A percentile compares a stretch with the other conserved stretches of the same genome.
phyloP scores from a whole-genome alignment of 2,329 filamentous ascomycete species.

The Cytospora piceae region DNA sequence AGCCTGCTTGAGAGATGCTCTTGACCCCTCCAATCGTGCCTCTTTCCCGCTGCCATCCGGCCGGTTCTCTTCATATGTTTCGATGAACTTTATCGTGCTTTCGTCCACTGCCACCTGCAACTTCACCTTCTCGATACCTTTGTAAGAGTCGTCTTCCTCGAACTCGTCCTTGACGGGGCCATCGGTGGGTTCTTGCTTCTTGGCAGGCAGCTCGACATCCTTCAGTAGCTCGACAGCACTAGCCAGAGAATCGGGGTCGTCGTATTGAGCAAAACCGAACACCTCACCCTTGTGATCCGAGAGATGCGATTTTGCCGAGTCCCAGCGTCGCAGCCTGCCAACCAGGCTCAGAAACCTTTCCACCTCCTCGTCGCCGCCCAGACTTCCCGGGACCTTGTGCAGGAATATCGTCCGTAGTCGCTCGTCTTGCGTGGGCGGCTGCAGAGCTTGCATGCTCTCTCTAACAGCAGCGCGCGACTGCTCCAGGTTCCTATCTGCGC shows the following conservation, averaged over 20 bases:
- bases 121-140: slow-evolving; percentile 68
- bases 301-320: slow-evolving; percentile 64
- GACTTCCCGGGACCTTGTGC: slow-evolving; percentile 79
- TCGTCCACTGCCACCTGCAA: slow-evolving; percentile 80
- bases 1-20: slow-evolving; percentile 67
- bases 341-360: slow-evolving; percentile 78
- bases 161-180: slow-evolving; percentile 43
- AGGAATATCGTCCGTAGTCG: slow-evolving; percentile 90
- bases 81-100: slow-evolving; percentile 81
- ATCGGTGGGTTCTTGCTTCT: slow-evolving; percentile 65
- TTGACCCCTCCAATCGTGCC: slow-evolving; percentile 71
- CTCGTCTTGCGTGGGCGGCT: slow-evolving; percentile 87
- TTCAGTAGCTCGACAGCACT: slow-evolving; percentile 83
- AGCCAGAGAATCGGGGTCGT: slow-evolving; percentile 85
- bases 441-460: slow-evolving; percentile 71
- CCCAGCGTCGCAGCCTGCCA: slow-evolving; percentile 83
- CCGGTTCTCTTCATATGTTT: slow-evolving; percentile 72
- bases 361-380: slow-evolving; percentile 76
- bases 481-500: slow-evolving; percentile 68
- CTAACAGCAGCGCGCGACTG: slow-evolving; percentile 68
- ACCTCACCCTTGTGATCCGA: slow-evolving; percentile 77
- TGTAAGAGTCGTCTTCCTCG: slow-evolving; percentile 49
- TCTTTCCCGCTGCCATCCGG: slow-evolving; percentile 67
- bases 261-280: slow-evolving; percentile 96
- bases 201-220: slow-evolving; percentile 79